Conservation (phyloP, 768 basidiomycete species). For the Dacryopinax primogenitus region DNA sequence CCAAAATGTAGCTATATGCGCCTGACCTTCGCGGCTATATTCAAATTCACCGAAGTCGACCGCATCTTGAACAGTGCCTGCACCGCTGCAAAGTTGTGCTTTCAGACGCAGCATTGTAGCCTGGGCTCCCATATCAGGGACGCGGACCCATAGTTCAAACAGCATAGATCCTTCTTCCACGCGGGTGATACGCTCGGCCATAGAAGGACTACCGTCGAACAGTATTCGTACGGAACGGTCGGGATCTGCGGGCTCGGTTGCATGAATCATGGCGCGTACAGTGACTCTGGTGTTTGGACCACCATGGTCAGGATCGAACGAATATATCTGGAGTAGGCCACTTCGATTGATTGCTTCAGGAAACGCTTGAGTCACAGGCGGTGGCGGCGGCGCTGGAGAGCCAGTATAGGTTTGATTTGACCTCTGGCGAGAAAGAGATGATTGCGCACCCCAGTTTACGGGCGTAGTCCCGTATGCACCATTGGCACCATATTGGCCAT, state of each 20-base stretch:
- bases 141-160: slow-evolving; percentile 5
- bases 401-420: not conserved
- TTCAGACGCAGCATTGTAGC: not conserved
- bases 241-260: not conserved
- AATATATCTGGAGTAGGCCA: not conserved
- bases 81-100: not conserved
- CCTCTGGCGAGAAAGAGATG: not conserved
- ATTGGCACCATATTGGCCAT: not conserved
- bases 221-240: not conserved
- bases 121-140: not conserved
- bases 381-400: not conserved
- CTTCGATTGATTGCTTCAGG: not conserved
- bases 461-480: not conserved
- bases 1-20: not conserved
- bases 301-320: not conserved
- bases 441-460: not conserved
- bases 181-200: slow-evolving; percentile 1
- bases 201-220: not conserved
- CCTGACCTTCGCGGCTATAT: not conserved
- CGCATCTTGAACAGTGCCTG: not conserved
- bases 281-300: not conserved
- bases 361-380: not conserved
- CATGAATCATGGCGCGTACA: not conserved
- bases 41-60: slow-evolving; percentile 5
- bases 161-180: not conserved